Base-by-base conservation (phyloP, 768 basidiomycete species). In the Termitomyces sp. region DNA sequence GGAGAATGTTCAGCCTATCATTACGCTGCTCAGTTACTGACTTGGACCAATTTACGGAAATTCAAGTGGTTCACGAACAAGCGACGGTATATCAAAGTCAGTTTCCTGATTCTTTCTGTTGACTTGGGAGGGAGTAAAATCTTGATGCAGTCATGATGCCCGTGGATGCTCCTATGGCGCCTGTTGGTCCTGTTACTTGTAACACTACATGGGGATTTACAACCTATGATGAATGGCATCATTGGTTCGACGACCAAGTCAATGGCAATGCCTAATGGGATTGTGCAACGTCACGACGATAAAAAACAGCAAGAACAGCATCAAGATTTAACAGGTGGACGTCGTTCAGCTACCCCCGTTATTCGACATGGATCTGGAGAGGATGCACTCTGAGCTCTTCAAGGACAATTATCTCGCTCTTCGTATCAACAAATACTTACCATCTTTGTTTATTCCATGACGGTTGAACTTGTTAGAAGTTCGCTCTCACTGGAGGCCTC, bases 341-440 rank as follows among this genome's bases (percentile, higher is more conserved):
- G 56, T 64, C 12, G 74, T 75, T 9, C 74, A 74, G 18, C 69
- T 65, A 16, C 83, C 83, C 9, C 76, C 75, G 8, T 73, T 94
- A 18, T 91, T 83, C 67, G 86, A 95, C 65, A 87, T 98, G 79
- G 94, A 98, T 69, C 77, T 98, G 39, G 97, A 98, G 65, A 84
- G 82, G 61, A 93, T 99, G 83, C 90, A 95, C 64, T 75, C 78
- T 24, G 86, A 91, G 55, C 77, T 99, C 22, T 93, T 91, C 76
- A 87, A 84, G 67, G 85, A 85, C 41, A 84, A 85, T 41, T 99
- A 98, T 68, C 82, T 92, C 29, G 93, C 92, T 0, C 90, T 92
- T 0, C 83, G 87, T n/a, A n/a, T n/a, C n/a, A n/a, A n/a, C n/a
- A n/a, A n/a, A n/a, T n/a, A n/a, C n/a, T n/a, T n/a, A n/a, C n/a